These are phyloP conservation scores for Eudorina sp. DNA, from an alignment of 139 green algal species.

Conservation along the genomic window DNA sequence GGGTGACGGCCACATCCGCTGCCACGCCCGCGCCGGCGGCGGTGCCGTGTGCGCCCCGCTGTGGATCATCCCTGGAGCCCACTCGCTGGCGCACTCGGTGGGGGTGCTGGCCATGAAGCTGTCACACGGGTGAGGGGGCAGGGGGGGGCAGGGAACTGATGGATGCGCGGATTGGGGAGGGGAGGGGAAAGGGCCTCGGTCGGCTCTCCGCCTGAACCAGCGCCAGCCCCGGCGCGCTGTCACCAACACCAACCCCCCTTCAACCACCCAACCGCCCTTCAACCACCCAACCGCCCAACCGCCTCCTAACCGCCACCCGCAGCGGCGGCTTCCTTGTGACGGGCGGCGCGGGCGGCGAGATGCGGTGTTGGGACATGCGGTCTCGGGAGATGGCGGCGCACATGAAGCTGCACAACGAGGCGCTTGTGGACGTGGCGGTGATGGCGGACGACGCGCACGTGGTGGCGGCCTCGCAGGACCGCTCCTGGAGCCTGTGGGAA, in stretches of 20 bases:
- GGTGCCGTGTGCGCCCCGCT: neutral
- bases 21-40: constrained; percentile 29
- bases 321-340: constrained; percentile 48
- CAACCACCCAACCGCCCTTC: too few relatives aligned
- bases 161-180: too few relatives aligned
- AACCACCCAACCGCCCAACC: too few relatives aligned
- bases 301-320: neutral
- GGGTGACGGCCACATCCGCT: constrained; percentile 57
- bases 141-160: too few relatives aligned
- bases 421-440: constrained; percentile 47
- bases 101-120: constrained; percentile 52
- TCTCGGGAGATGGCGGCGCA: constrained; percentile 54
- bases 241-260: neutral
- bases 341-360: constrained; percentile 57
- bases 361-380: constrained; percentile 57
- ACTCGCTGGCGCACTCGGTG: constrained; percentile 34
- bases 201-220: neutral
- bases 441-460: constrained; percentile 58
- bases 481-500: constrained; percentile 52
- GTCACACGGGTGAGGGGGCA: constrained; percentile 41
- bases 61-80: constrained; percentile 55
- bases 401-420: constrained; percentile 53
- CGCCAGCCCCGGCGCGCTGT: neutral
- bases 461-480: constrained; percentile 47
- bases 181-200: too few relatives aligned